A percentile compares a stretch with the other conserved stretches of the same genome.
phyloP scores from a whole-genome alignment of 192 early-diverging fungal species.

The Coemansia sp. region DNA sequence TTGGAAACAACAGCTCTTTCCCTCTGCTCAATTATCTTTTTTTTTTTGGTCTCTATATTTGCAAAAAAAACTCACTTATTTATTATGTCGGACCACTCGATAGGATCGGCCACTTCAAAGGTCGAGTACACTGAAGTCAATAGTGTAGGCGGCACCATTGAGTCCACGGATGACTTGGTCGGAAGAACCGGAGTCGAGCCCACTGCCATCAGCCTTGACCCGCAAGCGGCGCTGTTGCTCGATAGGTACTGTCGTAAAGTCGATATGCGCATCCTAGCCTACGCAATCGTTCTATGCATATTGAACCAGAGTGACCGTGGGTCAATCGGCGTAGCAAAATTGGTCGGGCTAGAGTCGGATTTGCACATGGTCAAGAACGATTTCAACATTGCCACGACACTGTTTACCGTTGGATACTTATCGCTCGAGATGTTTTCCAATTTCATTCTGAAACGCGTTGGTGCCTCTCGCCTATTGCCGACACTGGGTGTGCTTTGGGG shows the following conservation, averaged over 20 bases:
- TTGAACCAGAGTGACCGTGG: slow-evolving; percentile 50
- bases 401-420: slow-evolving; percentile 48
- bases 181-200: not conserved
- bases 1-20: not conserved
- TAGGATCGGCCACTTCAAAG: slow-evolving; percentile 32
- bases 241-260: slow-evolving; percentile 40
- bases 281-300: slow-evolving; percentile 31
- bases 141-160: not conserved
- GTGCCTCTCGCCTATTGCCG: slow-evolving; percentile 41
- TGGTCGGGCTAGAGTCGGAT: slow-evolving; percentile 47
- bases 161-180: not conserved
- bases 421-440: slow-evolving; percentile 47
- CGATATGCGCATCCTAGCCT: slow-evolving; percentile 37
- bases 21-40: not conserved
- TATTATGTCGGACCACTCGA: not conserved
- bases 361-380: slow-evolving; percentile 44
- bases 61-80: not conserved
- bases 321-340: slow-evolving; percentile 51
- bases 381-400: slow-evolving; percentile 47
- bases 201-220: not conserved
- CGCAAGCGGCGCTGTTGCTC: slow-evolving; percentile 11
- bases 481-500: slow-evolving; percentile 48
- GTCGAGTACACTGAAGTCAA: slow-evolving; percentile 34
- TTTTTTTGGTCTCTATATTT: not conserved
- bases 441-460: slow-evolving; percentile 43